phyloP scores from a whole-genome alignment of 2,329 filamentous ascomycete genomes.

The Aaosphaeria arxii region DNA sequence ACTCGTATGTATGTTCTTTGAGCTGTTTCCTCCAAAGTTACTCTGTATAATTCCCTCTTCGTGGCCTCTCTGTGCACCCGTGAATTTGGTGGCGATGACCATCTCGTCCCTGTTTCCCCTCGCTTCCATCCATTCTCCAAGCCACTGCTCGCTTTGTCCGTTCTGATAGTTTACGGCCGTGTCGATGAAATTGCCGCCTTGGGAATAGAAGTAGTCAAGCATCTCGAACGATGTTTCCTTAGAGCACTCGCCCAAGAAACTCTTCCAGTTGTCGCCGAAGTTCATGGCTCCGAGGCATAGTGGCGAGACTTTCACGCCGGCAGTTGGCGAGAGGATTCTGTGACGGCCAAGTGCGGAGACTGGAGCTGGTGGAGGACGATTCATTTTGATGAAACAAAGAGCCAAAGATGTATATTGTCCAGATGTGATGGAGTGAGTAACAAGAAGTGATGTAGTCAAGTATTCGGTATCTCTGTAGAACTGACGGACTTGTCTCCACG shows the following conservation, averaged over 20 bases:
- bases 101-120: conserved; percentile 36
- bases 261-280: conserved; percentile 46
- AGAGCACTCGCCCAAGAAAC: conserved; percentile 33
- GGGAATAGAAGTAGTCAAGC: conserved; percentile 46
- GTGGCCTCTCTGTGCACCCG: conserved; percentile 14
- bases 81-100: conserved; percentile 38
- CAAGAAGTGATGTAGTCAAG: too few relatives aligned
- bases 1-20: conserved; percentile 21
- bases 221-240: conserved; percentile 47
- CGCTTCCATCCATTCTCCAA: conserved; percentile 41
- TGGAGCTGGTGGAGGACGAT: background rate
- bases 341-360: conserved; percentile 45
- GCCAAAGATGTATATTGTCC: too few relatives aligned
- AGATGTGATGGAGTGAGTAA: too few relatives aligned
- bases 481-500: too few relatives aligned
- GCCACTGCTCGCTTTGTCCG: conserved; percentile 37
- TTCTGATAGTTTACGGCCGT: conserved; percentile 40
- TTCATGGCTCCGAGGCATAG: conserved; percentile 52
- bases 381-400: too few relatives aligned
- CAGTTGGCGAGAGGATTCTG: conserved; percentile 47
- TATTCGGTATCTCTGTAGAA: too few relatives aligned
- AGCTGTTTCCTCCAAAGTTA: conserved; percentile 20
- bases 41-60: conserved; percentile 9
- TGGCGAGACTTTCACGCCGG: conserved; percentile 49
- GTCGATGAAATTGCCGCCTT: conserved; percentile 55